These are phyloP conservation scores for Acanthamoeba sp. DNA, from an alignment of 208 protist genomes.

Conservation along the genomic window DNA sequence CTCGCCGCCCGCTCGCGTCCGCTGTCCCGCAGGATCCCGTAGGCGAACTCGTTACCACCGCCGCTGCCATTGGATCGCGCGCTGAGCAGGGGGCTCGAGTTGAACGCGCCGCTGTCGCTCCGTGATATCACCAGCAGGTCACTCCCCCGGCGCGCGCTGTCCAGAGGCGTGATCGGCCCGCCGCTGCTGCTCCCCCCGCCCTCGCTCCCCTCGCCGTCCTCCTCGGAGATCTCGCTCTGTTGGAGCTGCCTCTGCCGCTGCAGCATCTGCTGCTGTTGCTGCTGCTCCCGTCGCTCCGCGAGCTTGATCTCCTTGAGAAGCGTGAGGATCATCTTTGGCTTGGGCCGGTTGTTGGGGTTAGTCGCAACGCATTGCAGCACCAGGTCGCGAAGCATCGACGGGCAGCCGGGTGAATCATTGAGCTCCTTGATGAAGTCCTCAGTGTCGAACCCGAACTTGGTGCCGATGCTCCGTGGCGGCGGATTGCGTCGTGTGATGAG, in stretches of 20 bases:
- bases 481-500: conserved; percentile 32
- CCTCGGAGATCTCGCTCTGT: conserved; percentile 22
- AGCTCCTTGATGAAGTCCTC: conserved; percentile 35
- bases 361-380: conserved; percentile 41
- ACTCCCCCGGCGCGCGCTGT: neutral
- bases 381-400: neutral
- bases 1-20: neutral
- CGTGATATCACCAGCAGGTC: neutral
- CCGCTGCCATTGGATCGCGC: neutral
- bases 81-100: conserved; percentile 8
- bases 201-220: conserved; percentile 37
- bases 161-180: neutral
- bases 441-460: conserved; percentile 63
- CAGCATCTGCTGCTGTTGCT: neutral
- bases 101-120: conserved; percentile 21
- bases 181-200: neutral
- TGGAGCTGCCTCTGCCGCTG: neutral
- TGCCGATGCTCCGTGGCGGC: conserved; percentile 13
- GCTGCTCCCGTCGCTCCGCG: neutral
- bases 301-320: conserved; percentile 65
- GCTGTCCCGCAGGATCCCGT: neutral
- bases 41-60: neutral
- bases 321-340: conserved; percentile 7
- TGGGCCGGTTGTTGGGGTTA: conserved; percentile 17
- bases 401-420: neutral